Percentiles rank a stretch among this genome's conserved stretches.
Conservation (phyloP, 495 filamentous ascomycete genomes). For the Annulohypoxylon maeteangense region DNA sequence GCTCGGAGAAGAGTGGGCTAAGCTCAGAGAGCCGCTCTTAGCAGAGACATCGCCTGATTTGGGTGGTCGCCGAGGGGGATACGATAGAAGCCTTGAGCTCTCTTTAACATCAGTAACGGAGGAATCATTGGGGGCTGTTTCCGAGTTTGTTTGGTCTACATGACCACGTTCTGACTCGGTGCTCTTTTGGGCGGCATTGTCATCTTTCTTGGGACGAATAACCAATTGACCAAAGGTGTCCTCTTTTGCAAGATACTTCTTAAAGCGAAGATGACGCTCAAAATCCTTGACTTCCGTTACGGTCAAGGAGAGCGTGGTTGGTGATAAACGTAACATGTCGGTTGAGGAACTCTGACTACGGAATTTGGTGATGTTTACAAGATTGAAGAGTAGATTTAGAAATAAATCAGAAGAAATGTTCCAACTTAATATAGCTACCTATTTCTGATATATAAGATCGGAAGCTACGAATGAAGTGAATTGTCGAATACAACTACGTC, state of each 20-base stretch:
- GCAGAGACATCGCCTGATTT: slow-evolving; percentile 22
- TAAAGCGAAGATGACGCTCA: slow-evolving; percentile 54
- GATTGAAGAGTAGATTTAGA: neutral
- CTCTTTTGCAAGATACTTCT: slow-evolving; percentile 49
- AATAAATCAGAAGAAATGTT: neutral
- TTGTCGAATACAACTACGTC: neutral
- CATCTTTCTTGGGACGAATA: slow-evolving; percentile 27
- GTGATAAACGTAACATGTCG: slow-evolving; percentile 66
- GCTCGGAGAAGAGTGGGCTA: slow-evolving; percentile 33
- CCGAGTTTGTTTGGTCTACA: slow-evolving; percentile 10
- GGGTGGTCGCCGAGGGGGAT: slow-evolving; percentile 26
- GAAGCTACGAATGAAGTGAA: slow-evolving; percentile 1
- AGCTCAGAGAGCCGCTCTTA: slow-evolving; percentile 21
- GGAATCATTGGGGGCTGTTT: slow-evolving; percentile 6
- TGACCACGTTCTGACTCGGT: slow-evolving; percentile 29
- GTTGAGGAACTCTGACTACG: neutral
- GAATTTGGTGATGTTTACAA: neutral
- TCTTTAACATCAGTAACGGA: slow-evolving; percentile 18
- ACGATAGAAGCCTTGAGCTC: slow-evolving; percentile 23
- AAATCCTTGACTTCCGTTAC: slow-evolving; percentile 64
- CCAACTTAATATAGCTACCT: neutral
- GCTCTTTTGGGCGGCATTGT: neutral
- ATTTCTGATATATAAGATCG: neutral
- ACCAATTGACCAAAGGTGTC: slow-evolving; percentile 33
- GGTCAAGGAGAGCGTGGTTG: slow-evolving; percentile 64